Evolutionary conservation across 768 basidiomycete genomes (phyloP).

Genomic region (Leccinum fibrillosum): DNA sequence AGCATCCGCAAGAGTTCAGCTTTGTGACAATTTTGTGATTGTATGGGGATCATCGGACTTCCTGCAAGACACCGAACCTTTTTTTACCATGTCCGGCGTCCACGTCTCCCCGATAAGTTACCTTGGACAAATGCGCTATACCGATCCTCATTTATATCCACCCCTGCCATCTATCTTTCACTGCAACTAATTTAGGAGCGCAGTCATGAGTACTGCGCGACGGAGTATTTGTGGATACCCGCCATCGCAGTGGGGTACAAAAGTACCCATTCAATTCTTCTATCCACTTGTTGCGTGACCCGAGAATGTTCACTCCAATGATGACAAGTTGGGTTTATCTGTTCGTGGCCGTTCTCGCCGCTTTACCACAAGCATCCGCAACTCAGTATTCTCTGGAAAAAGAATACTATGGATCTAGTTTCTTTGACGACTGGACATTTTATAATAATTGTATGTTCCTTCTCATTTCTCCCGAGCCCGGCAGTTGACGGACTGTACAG

Average conservation of each 20-base stretch:
- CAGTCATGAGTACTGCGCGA: neutral
- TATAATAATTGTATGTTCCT: slow-evolving; percentile 49
- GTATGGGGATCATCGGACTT: neutral
- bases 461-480: neutral
- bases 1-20: neutral
- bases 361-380: slow-evolving; percentile 16
- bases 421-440: slow-evolving; percentile 70
- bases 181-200: neutral
- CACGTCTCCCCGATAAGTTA: neutral
- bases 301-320: slow-evolving; percentile 8
- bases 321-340: slow-evolving; percentile 1
- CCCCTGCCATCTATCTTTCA: neutral
- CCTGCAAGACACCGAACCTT: neutral
- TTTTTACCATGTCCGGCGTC: neutral
- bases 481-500: slow-evolving; percentile 29
- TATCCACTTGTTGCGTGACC: neutral
- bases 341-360: slow-evolving; percentile 7
- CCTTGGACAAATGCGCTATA: neutral
- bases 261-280: neutral
- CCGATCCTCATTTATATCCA: neutral
- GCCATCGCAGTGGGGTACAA: neutral
- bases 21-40: neutral
- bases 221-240: slow-evolving; percentile 10
- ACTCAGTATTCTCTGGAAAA: slow-evolving; percentile 51
- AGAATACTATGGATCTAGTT: slow-evolving; percentile 56